Evolutionary conservation across 345 rosid species (phyloP).

Genomic region (Linum usitatissimum): DNA sequence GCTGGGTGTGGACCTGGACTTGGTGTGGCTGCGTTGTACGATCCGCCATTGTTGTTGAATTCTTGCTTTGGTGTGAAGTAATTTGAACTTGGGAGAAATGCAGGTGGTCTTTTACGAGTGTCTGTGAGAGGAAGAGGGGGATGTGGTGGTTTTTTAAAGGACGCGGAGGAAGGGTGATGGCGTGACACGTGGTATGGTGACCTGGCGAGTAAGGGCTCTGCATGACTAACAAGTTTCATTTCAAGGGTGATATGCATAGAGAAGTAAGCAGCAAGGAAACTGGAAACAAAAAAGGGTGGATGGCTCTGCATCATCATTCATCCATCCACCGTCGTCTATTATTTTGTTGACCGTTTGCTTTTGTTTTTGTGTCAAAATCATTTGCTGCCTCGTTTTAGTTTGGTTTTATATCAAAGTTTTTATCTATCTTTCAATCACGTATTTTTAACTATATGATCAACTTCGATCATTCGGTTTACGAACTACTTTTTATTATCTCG

Average conservation of each 20-base stretch:
- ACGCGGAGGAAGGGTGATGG: background rate
- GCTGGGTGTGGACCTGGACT: constrained; percentile 53
- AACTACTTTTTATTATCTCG: too few relatives aligned
- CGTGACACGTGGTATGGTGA: background rate
- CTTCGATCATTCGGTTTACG: too few relatives aligned
- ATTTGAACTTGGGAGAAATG: background rate
- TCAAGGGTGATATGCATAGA: background rate
- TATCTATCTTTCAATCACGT: too few relatives aligned
- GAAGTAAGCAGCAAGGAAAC: background rate
- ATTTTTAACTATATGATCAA: too few relatives aligned
- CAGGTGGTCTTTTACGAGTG: background rate
- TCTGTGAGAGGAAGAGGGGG: background rate
- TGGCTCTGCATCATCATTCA: background rate
- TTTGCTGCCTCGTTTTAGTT: too few relatives aligned
- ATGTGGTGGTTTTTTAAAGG: background rate
- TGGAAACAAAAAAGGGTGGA: background rate
- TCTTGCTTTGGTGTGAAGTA: background rate
- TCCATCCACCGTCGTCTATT: background rate
- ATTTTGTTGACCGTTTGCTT: too few relatives aligned
- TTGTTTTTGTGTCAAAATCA: too few relatives aligned
- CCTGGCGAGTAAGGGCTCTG: background rate
- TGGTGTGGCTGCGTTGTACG: constrained; percentile 32
- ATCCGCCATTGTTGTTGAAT: constrained; percentile 15
- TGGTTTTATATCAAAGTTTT: too few relatives aligned
- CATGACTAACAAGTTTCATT: background rate